These are phyloP conservation scores for Hypoxylon sp. DNA, from an alignment of 2,329 filamentous ascomycete species.

Conservation along the genomic window DNA sequence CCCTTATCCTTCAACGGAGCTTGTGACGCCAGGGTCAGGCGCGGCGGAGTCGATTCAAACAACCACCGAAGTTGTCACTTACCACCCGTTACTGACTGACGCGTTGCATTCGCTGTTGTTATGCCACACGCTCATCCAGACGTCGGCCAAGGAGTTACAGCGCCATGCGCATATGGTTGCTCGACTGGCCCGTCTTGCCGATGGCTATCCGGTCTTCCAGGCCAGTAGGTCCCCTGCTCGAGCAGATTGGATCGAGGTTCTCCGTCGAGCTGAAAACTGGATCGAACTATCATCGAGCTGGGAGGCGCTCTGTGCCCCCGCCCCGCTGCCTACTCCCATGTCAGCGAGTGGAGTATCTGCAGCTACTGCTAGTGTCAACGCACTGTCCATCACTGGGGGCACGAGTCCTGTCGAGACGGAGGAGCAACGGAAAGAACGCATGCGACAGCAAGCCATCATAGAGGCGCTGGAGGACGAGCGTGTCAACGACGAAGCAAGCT, in stretches of 20 bases:
- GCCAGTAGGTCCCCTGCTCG: constrained; percentile 78
- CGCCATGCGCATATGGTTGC: constrained; percentile 88
- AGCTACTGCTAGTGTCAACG: constrained; percentile 53
- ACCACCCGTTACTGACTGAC: constrained; percentile 84
- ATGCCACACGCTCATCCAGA: constrained; percentile 84
- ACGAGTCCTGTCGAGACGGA: constrained; percentile 60
- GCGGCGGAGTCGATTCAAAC: constrained; percentile 55
- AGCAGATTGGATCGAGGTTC: constrained; percentile 84
- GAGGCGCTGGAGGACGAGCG: constrained; percentile 78
- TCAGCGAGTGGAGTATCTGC: constrained; percentile 48
- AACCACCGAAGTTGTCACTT: constrained; percentile 76
- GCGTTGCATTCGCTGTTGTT: constrained; percentile 84
- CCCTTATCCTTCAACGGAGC: constrained; percentile 70
- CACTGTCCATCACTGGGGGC: constrained; percentile 56
- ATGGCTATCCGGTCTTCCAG: constrained; percentile 87
- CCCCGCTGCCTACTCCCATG: constrained; percentile 62
- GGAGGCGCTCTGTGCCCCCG: constrained; percentile 78
- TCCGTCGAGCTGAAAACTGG: constrained; percentile 78
- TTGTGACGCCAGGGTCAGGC: constrained; percentile 51
- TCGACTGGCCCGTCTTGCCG: constrained; percentile 78
- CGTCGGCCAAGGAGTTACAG: constrained; percentile 80
- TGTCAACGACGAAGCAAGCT: constrained; percentile 76
- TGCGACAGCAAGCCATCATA: constrained; percentile 75
- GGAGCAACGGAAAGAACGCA: constrained; percentile 69
- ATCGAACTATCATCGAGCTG: constrained; percentile 75